phyloP scores from a whole-genome alignment of 2,329 filamentous ascomycete genomes.

The Trichophyton schoenleinii region DNA sequence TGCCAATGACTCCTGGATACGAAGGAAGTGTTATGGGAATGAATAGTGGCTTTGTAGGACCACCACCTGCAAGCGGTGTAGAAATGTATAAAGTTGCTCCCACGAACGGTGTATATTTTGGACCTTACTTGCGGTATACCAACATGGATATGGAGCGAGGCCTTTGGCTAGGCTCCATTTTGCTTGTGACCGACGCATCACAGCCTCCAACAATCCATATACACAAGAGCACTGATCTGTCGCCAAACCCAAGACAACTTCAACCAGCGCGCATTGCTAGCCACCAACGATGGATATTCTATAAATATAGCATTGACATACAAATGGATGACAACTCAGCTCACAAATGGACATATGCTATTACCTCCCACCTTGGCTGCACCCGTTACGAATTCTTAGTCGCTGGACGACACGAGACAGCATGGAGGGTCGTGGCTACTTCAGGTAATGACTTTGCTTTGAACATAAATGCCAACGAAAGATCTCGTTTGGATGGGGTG shows the following conservation, averaged over 20 bases:
- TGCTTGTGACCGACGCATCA: slow-evolving; percentile 79
- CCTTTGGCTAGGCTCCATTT: slow-evolving; percentile 82
- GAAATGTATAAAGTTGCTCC: slow-evolving; percentile 89
- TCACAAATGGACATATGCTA: slow-evolving; percentile 93
- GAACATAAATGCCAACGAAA: slow-evolving; percentile 73
- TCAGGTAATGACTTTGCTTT: slow-evolving; percentile 93
- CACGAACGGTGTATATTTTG: slow-evolving; percentile 96
- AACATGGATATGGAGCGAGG: slow-evolving; percentile 95
- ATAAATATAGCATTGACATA: slow-evolving; percentile 83
- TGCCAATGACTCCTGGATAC: slow-evolving; percentile 71
- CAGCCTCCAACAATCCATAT: slow-evolving; percentile 94
- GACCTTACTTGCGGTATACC: slow-evolving; percentile 84
- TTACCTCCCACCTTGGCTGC: slow-evolving; percentile 91
- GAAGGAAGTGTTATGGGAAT: slow-evolving; percentile 78
- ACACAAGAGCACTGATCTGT: slow-evolving; percentile 78
- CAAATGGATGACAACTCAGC: slow-evolving; percentile 68
- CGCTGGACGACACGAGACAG: slow-evolving; percentile 75
- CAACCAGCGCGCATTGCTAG: slow-evolving; percentile 69
- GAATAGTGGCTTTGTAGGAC: slow-evolving; percentile 72
- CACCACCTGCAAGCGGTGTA: slow-evolving; percentile 76
- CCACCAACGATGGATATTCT: slow-evolving; percentile 91
- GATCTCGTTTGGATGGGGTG: slow-evolving; percentile 71
- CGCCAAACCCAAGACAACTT: slow-evolving; percentile 81
- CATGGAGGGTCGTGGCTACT: slow-evolving; percentile 91
- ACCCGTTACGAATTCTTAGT: slow-evolving; percentile 97